Evolutionary conservation across 192 early-diverging fungal species (phyloP).

Genomic region (Rhizophagus prolifer): DNA sequence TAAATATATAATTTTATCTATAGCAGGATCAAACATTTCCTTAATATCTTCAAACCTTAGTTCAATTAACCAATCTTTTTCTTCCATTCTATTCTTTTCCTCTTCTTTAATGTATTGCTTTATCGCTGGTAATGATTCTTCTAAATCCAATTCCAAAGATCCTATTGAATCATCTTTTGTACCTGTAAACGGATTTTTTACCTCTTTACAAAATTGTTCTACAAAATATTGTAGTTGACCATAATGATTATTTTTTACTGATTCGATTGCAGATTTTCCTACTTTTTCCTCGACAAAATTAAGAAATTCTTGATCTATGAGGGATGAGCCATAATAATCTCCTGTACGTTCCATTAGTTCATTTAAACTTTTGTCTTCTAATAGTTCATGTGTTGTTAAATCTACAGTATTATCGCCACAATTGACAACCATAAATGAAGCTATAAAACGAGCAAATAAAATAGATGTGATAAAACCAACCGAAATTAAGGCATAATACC

Average conservation of each 20-base stretch:
- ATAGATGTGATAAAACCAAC: neutral
- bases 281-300: conserved; percentile 43
- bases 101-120: conserved; percentile 7
- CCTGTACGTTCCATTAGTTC: conserved; percentile 30
- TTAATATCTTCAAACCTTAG: neutral
- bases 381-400: conserved; percentile 37
- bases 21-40: conserved; percentile 15
- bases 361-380: neutral
- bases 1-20: conserved; percentile 17
- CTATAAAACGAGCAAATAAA: neutral
- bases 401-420: conserved; percentile 57
- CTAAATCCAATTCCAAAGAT: conserved; percentile 20
- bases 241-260: conserved; percentile 26
- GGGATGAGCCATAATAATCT: conserved; percentile 49
- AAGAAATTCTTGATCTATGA: conserved; percentile 49
- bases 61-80: neutral
- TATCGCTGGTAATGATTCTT: neutral
- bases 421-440: conserved; percentile 57
- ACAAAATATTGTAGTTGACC: conserved; percentile 1
- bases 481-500: neutral
- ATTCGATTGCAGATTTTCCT: conserved; percentile 32
- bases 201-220: conserved; percentile 5
- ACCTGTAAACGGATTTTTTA: neutral
- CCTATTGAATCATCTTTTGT: neutral
- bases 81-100: neutral